phyloP scores from a whole-genome alignment of 306 rosid species.

The Rubus parviflorus region DNA sequence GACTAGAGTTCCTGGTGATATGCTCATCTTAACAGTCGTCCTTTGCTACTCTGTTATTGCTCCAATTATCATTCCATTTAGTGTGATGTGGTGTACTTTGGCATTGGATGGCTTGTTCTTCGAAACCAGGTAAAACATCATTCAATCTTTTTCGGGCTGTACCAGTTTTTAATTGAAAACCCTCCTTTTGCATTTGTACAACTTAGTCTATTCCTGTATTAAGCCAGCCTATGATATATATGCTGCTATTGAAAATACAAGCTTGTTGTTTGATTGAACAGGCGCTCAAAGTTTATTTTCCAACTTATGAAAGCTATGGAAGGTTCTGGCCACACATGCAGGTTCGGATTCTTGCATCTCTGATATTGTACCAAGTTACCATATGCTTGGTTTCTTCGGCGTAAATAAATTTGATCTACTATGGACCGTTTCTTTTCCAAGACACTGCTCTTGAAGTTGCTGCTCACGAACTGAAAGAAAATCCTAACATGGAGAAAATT shows the following conservation, averaged over 20 bases:
- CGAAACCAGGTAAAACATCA: slow-evolving; percentile 74
- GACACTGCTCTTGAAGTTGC: slow-evolving; percentile 64
- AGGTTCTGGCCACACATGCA: slow-evolving; percentile 93
- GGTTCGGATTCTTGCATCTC: slow-evolving; percentile 65
- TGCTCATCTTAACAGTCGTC: slow-evolving; percentile 75
- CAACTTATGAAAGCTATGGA: slow-evolving; percentile 82
- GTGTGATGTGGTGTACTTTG: slow-evolving; percentile 74
- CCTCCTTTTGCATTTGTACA: neutral
- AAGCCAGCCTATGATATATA: neutral
- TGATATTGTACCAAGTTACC: slow-evolving; percentile 73
- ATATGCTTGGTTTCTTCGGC: slow-evolving; percentile 83
- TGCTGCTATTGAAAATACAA: neutral
- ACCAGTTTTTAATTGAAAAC: neutral
- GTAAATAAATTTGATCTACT: slow-evolving; percentile 53
- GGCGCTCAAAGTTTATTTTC: slow-evolving; percentile 90
- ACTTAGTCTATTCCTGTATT: neutral
- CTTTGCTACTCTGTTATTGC: slow-evolving; percentile 88
- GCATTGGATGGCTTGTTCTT: slow-evolving; percentile 88
- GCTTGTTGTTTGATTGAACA: slow-evolving; percentile 27
- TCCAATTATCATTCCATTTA: slow-evolving; percentile 79
- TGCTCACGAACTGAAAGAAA: slow-evolving; percentile 44
- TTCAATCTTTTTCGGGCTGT: slow-evolving; percentile 7
- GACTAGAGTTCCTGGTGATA: slow-evolving; percentile 78
- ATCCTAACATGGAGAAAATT: slow-evolving; percentile 68
- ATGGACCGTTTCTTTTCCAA: slow-evolving; percentile 45